Evolutionary conservation across 2,329 filamentous ascomycete genomes (phyloP).

Genomic region (Dactylonectria macrodidyma): DNA sequence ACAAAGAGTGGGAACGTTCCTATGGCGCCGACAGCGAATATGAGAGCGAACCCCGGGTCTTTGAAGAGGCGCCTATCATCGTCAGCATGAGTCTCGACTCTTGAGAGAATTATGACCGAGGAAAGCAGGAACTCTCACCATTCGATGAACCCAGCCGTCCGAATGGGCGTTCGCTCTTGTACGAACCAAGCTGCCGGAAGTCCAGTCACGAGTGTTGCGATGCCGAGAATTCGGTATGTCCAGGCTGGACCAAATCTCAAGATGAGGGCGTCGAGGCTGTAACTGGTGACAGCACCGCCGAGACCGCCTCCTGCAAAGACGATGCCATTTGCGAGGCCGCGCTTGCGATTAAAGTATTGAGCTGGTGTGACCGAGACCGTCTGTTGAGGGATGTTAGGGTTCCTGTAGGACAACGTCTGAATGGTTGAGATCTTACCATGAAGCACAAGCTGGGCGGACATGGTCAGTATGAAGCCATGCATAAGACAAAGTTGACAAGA

Average conservation of each 20-base stretch:
- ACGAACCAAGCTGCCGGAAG: constrained; percentile 70
- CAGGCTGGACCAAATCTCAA: constrained; percentile 62
- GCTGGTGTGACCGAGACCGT: constrained; percentile 48
- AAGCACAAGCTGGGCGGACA: constrained; percentile 18
- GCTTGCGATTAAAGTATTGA: constrained; percentile 69
- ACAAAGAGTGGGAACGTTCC: constrained; percentile 74
- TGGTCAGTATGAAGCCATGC: background rate
- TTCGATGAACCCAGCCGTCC: constrained; percentile 58
- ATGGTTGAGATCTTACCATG: constrained; percentile 33
- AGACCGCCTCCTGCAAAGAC: constrained; percentile 69
- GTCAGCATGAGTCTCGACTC: background rate
- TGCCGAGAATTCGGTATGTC: constrained; percentile 67
- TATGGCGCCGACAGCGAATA: constrained; percentile 69
- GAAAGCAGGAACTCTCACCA: constrained; percentile 53
- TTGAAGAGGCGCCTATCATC: constrained; percentile 64
- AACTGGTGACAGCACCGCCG: constrained; percentile 67
- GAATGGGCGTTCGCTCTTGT: constrained; percentile 56
- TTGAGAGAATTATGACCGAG: background rate
- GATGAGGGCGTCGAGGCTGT: constrained; percentile 65
- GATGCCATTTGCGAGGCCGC: constrained; percentile 70
- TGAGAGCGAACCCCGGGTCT: constrained; percentile 63
- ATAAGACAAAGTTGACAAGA: background rate
- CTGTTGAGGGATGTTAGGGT: background rate
- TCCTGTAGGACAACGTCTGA: constrained; percentile 42
- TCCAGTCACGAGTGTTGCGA: constrained; percentile 67